Percentiles rank a stretch among this genome's conserved stretches.
Evolutionary conservation across 1,139 yeast species (phyloP).

Genomic region (Debaryomyces nepalensis): DNA sequence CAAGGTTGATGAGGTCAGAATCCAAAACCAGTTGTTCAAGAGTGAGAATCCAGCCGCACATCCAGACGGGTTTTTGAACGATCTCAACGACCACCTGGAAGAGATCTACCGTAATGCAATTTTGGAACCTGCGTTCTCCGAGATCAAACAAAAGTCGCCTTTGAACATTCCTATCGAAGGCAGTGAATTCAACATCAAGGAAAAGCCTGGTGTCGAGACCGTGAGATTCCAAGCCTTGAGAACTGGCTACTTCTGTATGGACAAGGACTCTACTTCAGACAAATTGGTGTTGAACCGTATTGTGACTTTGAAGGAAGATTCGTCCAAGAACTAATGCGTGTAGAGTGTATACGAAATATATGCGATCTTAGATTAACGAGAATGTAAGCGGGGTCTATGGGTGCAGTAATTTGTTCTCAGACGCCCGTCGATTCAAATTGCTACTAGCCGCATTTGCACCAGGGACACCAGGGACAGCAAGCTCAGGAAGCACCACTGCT

Average conservation of each 20-base stretch:
- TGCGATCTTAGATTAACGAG: no score
- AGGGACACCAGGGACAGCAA: no score
- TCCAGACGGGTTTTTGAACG: constrained; percentile 87
- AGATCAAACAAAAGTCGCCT: constrained; percentile 73
- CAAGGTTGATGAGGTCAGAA: constrained; percentile 73
- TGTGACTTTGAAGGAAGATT: constrained; percentile 84
- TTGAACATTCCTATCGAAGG: constrained; percentile 70
- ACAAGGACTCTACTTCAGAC: constrained; percentile 69
- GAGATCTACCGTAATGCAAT: constrained; percentile 65
- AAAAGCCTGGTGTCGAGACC: constrained; percentile 70
- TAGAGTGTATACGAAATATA: not conserved
- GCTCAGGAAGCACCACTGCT: no score
- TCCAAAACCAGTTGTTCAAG: constrained; percentile 85
- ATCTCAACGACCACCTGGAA: constrained; percentile 82
- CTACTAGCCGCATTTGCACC: no score
- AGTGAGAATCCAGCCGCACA: constrained; percentile 89
- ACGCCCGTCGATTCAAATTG: no score
- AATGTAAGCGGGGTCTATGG: no score
- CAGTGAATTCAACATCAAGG: constrained; percentile 73
- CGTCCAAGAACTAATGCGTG: constrained; percentile 40
- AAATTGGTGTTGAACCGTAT: constrained; percentile 79
- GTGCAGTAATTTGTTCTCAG: no score
- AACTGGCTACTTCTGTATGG: constrained; percentile 94
- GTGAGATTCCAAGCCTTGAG: constrained; percentile 97
- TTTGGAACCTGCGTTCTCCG: constrained; percentile 77